Base-by-base conservation (phyloP, 1,284 basidiomycete species). In the Ceratobasidium sp. region DNA sequence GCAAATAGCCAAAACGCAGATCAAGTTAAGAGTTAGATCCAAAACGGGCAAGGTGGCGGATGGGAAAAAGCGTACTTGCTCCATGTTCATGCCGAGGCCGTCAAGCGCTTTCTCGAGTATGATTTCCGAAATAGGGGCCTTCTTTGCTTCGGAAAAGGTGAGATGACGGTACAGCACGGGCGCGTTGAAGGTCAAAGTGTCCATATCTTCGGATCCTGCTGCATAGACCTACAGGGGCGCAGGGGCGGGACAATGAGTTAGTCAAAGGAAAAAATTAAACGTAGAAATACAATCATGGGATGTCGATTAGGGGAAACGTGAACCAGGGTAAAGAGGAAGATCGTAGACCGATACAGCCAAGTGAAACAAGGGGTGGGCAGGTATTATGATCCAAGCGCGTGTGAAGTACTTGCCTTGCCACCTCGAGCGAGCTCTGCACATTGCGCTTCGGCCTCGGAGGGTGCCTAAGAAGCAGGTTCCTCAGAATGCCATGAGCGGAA, bases 171-270 rank as follows among this genome's bases (percentile, higher is more conserved):
- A 92, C 9, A 99, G 88, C 70, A 98, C 92, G 0, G 97, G 97
- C 0, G 97, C 87, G 80, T 90, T 89, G 86, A 99, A 99, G 0
- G 98, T 99, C 57, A 99, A 90, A 2, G 98, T 99, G 82, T 99
- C 98, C 98, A 99, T 99, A 83, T 99, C 98, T 85, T 99, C 98
- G 0, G 96, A 98, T 6, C 98, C 98, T 4, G 97, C 97, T 0
- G 95, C 98, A 82, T 94, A 99, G 25, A 98, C 95, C 94, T 95
- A 80, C 19, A 78, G 64, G 44, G n/a, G 11, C 2, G 40, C 29
- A 59, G n/a, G 29, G 44, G 67, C 22, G 22, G 40, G 68, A 19
- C 17, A 34, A 64, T 46, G n/a, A 34, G 34, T 43, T 19, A 37
- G 61, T 64, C 67, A 64, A 64, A 64, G 37, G 37, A 64, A 64